Conservation (phyloP, 1,284 basidiomycete genomes). For the Trametes hirsuta region DNA sequence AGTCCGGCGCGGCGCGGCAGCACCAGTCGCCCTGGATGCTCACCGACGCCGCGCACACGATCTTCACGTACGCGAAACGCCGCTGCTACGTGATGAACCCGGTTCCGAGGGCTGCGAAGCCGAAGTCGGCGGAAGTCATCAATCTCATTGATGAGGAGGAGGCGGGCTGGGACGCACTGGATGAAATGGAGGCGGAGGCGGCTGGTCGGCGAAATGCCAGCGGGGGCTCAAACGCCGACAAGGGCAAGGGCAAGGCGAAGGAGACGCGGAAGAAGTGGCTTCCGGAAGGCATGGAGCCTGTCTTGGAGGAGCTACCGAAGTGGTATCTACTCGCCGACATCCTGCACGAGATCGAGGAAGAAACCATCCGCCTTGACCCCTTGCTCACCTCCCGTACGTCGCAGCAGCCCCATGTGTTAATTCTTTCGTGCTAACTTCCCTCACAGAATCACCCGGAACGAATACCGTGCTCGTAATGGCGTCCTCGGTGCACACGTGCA, state of each 20-base stretch:
- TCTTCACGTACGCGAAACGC: conserved; percentile 84
- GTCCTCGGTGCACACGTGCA: conserved; percentile 78
- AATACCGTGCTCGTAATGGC: conserved; percentile 90
- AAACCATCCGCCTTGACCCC: conserved; percentile 69
- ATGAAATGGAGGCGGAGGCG: conserved; percentile 56
- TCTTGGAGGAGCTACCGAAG: conserved; percentile 94
- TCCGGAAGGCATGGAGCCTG: conserved; percentile 80
- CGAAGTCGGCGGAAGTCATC: conserved; percentile 24
- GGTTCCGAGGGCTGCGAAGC: conserved; percentile 29
- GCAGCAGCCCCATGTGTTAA: neutral
- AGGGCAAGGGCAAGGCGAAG: conserved; percentile 8
- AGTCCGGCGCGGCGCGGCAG: conserved; percentile 55
- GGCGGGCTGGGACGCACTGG: conserved; percentile 71
- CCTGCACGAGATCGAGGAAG: conserved; percentile 90
- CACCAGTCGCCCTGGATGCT: conserved; percentile 87
- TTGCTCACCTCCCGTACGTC: conserved; percentile 35
- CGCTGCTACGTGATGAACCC: conserved; percentile 71
- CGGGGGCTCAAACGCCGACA: conserved; percentile 3
- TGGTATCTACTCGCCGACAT: conserved; percentile 89
- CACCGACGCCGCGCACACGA: conserved; percentile 86
- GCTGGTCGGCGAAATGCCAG: conserved; percentile 2
- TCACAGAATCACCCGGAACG: conserved; percentile 58
- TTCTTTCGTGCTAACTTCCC: neutral
- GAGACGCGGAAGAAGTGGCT: conserved; percentile 55
- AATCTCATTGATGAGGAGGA: conserved; percentile 59